Evolutionary conservation across 805 yeast genomes (phyloP), one percentile per base, ranked within the genome.

Genomic region (Kodamaea kakaduensis): DNA sequence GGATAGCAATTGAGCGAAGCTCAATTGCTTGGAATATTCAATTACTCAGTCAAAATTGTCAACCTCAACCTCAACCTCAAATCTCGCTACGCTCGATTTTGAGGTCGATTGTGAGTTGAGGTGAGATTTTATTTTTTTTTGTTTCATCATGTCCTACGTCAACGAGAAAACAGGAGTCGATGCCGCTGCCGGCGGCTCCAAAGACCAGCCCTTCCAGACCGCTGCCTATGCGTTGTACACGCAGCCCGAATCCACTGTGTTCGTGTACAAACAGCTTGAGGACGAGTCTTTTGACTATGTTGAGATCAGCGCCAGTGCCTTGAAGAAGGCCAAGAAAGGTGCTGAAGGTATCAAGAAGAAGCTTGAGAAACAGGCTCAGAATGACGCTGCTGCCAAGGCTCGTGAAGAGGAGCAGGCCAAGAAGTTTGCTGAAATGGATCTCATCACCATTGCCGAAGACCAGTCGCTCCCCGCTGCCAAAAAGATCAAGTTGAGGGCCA

Each of bases 281-380:
- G 83, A 74, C 32, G 62, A 58, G 25, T 69, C 65, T 45, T 76
- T 72, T 25, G 78, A 63, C 19, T 90, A 75, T 56, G 75, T 67
- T 47, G 90, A 83, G 51, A 89, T 94, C 55, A 71, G 88, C 12
- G 87, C 96, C 4, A 80, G 94, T 35, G 97, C 96, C 5, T 67
- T 90, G 56, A 93, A 93, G 69, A 93, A 90, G 67, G 97, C 97
- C 50, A 86, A 85, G 63, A 93, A 93, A 61, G 97, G 96, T 41
- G 93, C 84, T 38, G 97, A 89, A 21, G 90, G 95, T 4, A 68
- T 93, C 45, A 86, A 77, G 64, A 90, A 89, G 69, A 84, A 81
- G 61, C 75, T 69, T 34, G 87, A 79, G 43, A 83, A 82, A 66
- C 77, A 75, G 31, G 71, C 77, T 49, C 71, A 73, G 52, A 54